Evolutionary conservation across 768 basidiomycete species (phyloP).

Genomic region (Lentinula lateritia): DNA sequence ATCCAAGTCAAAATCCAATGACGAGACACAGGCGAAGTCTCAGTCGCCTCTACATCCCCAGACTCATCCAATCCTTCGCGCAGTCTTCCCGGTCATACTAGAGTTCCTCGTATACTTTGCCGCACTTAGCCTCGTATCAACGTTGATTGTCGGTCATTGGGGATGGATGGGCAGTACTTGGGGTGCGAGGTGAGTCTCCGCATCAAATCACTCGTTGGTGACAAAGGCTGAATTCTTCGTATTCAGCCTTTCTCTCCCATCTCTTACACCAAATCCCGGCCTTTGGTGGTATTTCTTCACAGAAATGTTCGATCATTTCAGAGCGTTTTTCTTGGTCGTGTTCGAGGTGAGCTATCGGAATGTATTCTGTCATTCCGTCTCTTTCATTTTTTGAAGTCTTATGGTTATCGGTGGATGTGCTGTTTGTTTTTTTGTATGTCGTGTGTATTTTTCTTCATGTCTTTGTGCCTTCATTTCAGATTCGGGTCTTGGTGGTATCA

Average conservation of each 20-base stretch:
- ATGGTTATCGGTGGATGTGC: no score
- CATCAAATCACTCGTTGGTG: not conserved
- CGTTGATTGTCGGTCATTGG: constrained; percentile 54
- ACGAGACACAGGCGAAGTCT: constrained; percentile 21
- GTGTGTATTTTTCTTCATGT: no score
- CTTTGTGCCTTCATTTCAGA: no score
- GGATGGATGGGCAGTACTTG: constrained; percentile 76
- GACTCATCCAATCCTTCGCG: not conserved
- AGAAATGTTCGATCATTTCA: constrained; percentile 98
- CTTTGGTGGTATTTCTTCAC: constrained; percentile 99
- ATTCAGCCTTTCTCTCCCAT: constrained; percentile 70
- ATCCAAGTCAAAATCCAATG: not conserved
- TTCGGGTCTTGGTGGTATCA: no score
- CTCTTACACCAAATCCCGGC: constrained; percentile 90
- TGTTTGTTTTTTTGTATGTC: no score
- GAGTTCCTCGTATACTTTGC: constrained; percentile 50
- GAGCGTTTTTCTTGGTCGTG: constrained; percentile 91
- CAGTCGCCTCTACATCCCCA: constrained; percentile 9
- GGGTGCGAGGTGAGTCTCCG: constrained; percentile 67
- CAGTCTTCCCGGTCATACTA: constrained; percentile 18
- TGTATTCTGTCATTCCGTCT: no score
- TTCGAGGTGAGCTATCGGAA: constrained; percentile 61
- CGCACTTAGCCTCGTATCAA: constrained; percentile 44
- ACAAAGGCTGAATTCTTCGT: no score
- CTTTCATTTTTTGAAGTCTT: no score